Evolutionary conservation across 2,329 filamentous ascomycete genomes (phyloP).

Genomic region (Cytospora schulzeri): DNA sequence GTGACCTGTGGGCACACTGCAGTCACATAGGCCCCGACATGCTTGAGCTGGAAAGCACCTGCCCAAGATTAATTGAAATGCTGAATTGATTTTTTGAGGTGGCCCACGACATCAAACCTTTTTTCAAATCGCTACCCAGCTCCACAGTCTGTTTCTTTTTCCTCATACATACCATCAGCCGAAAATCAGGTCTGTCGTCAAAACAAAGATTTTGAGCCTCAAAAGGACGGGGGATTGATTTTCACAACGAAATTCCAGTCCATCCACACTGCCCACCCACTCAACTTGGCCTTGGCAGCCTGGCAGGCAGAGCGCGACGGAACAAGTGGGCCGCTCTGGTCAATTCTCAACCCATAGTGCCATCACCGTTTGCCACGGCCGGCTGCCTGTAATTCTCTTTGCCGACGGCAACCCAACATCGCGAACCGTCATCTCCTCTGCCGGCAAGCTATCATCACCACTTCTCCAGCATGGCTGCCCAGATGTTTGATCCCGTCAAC

Average conservation of each 20-base stretch:
- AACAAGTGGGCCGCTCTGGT: background rate
- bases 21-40: too few species aligned
- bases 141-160: background rate
- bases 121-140: background rate
- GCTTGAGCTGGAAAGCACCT: background rate
- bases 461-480: slow-evolving; percentile 1
- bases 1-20: background rate
- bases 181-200: background rate
- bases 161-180: background rate
- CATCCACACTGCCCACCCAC: background rate
- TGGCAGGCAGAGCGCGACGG: background rate
- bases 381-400: background rate
- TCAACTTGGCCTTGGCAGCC: background rate
- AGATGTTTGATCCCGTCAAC: background rate
- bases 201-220: background rate
- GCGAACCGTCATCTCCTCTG: slow-evolving; percentile 3
- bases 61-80: background rate
- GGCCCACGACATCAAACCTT: background rate
- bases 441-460: background rate
- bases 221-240: background rate
- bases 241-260: background rate
- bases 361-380: background rate
- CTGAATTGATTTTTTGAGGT: background rate
- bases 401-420: background rate
- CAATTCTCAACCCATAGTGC: background rate